phyloP scores from a whole-genome alignment of 345 rosid species.

The Kernera saxatilis region DNA sequence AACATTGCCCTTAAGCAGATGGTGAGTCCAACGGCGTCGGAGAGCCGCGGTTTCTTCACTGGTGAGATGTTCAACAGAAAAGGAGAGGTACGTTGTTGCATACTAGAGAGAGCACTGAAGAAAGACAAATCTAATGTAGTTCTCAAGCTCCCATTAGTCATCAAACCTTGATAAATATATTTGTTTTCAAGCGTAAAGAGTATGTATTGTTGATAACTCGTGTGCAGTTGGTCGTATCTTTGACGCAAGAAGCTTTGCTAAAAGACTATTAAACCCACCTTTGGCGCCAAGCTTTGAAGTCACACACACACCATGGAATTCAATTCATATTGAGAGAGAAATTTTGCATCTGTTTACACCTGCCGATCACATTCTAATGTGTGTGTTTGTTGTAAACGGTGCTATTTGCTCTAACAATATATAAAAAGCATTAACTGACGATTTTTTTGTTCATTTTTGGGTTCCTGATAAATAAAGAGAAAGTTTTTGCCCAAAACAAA shows the following conservation, averaged over 20 bases:
- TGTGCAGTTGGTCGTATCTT: constrained; percentile 62
- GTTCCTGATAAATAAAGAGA: background rate
- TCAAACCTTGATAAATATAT: no score
- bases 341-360: background rate
- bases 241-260: constrained; percentile 74
- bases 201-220: background rate
- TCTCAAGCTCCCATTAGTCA: background rate
- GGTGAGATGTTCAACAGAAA: constrained; percentile 74
- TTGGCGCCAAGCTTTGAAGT: constrained; percentile 60
- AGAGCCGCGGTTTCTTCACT: constrained; percentile 58
- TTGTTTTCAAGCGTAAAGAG: background rate
- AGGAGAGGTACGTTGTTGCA: constrained; percentile 59
- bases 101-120: background rate
- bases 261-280: constrained; percentile 34
- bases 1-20: constrained; percentile 34
- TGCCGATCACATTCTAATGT: background rate
- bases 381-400: background rate
- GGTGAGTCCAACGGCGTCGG: constrained; percentile 45
- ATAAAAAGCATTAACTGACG: background rate
- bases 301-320: background rate
- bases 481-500: no score
- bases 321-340: background rate
- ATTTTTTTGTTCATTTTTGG: background rate
- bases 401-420: background rate
- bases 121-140: background rate